A percentile compares a stretch with the other conserved stretches of the same genome.
Conservation (phyloP, 1,284 basidiomycete species). For the Neotropicomus parvogracilis region DNA sequence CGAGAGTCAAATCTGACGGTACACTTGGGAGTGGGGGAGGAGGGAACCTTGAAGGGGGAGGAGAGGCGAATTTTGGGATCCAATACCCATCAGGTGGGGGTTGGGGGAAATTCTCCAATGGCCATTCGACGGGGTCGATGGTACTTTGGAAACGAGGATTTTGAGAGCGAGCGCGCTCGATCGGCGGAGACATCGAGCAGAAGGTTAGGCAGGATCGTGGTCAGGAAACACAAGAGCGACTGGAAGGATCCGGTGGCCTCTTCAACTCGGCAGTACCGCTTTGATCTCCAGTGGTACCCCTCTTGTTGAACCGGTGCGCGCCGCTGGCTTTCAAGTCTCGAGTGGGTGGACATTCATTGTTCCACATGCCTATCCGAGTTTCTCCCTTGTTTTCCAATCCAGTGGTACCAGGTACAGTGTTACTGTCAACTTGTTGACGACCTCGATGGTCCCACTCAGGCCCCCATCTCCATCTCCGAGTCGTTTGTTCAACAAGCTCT, state of each 20-base stretch:
- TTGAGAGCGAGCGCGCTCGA: not conserved
- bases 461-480: too few relatives aligned
- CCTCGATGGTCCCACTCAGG: too few relatives aligned
- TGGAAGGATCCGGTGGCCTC: too few relatives aligned
- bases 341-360: too few relatives aligned
- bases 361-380: not conserved
- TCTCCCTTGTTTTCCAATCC: not conserved
- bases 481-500: too few relatives aligned
- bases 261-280: too few relatives aligned
- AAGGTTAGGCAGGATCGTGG: slow-evolving; percentile 4
- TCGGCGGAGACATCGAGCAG: slow-evolving; percentile 3
- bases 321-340: too few relatives aligned
- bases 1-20: slow-evolving; percentile 14
- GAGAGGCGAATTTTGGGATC: slow-evolving; percentile 21
- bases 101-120: slow-evolving; percentile 26
- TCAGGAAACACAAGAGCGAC: not conserved
- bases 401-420: not conserved
- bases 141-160: not conserved
- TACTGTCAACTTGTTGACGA: too few relatives aligned
- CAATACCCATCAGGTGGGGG: slow-evolving; percentile 28
- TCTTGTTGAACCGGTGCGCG: too few relatives aligned
- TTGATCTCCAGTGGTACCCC: too few relatives aligned
- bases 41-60: slow-evolving; percentile 23
- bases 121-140: slow-evolving; percentile 19
- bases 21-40: slow-evolving; percentile 4